Conservation (phyloP, 2,329 filamentous ascomycete genomes). For the Stenocarpella maydis region DNA sequence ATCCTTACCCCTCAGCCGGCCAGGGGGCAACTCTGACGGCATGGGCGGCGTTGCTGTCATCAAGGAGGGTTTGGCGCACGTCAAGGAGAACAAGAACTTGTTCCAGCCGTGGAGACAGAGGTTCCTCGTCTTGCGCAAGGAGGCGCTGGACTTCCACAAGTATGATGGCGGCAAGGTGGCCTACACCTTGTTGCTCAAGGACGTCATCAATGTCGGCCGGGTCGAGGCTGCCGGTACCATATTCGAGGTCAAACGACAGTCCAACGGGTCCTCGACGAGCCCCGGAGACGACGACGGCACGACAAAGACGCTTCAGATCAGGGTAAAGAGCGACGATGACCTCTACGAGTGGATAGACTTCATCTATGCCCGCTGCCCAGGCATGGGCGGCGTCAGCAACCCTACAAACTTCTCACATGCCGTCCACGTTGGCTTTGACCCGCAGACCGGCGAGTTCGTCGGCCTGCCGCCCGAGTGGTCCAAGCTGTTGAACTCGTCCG, state of each 20-base stretch:
- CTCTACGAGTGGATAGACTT: slow-evolving; percentile 99
- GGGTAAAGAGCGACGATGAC: slow-evolving; percentile 94
- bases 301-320: slow-evolving; percentile 86
- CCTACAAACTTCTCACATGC: slow-evolving; percentile 98
- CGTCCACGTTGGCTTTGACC: slow-evolving; percentile 97
- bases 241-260: slow-evolving; percentile 87
- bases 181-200: slow-evolving; percentile 84
- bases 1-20: slow-evolving; percentile 72
- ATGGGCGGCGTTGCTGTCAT: slow-evolving; percentile 75
- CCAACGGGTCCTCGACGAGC: slow-evolving; percentile 73
- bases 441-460: slow-evolving; percentile 92
- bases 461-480: slow-evolving; percentile 97
- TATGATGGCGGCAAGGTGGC: slow-evolving; percentile 86
- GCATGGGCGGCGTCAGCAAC: slow-evolving; percentile 98
- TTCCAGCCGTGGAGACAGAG: slow-evolving; percentile 90
- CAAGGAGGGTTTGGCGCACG: slow-evolving; percentile 83
- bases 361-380: slow-evolving; percentile 95
- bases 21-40: slow-evolving; percentile 57
- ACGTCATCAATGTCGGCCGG: slow-evolving; percentile 88
- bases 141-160: slow-evolving; percentile 94
- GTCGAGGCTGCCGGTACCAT: slow-evolving; percentile 92
- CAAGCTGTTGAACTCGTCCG: slow-evolving; percentile 92
- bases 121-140: slow-evolving; percentile 90
- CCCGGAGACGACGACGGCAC: slow-evolving; percentile 82
- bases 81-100: slow-evolving; percentile 90